Conservation (phyloP, 768 basidiomycete species). For the Coprinellus micaceus region DNA sequence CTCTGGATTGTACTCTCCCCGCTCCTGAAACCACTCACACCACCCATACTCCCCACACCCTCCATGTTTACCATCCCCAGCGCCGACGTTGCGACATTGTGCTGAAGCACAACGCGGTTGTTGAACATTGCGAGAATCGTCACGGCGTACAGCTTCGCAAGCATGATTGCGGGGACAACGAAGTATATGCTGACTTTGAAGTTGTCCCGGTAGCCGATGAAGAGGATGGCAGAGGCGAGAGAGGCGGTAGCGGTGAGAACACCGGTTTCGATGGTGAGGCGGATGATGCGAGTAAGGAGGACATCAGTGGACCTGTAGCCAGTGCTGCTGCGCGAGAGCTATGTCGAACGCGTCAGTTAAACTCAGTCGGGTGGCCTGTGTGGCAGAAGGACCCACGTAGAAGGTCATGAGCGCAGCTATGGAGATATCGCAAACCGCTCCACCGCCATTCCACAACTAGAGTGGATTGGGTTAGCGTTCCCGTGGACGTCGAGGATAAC, state of each 20-base stretch:
- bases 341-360: neutral
- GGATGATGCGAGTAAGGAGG: slow-evolving; percentile 26
- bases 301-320: slow-evolving; percentile 22
- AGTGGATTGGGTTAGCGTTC: neutral
- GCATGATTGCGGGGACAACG: slow-evolving; percentile 29
- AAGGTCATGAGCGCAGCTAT: slow-evolving; percentile 30
- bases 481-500: neutral
- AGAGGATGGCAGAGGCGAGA: slow-evolving; percentile 25
- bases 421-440: slow-evolving; percentile 27
- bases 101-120: slow-evolving; percentile 16
- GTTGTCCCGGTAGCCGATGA: slow-evolving; percentile 23
- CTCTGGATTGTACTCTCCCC: neutral
- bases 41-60: neutral
- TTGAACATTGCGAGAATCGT: slow-evolving; percentile 32
- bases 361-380: too few relatives aligned
- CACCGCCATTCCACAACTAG: slow-evolving; percentile 32
- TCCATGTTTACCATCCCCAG: neutral
- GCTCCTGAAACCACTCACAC: neutral
- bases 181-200: slow-evolving; percentile 26
- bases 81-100: neutral
- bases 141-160: slow-evolving; percentile 33
- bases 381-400: slow-evolving; percentile 20
- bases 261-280: slow-evolving; percentile 36
- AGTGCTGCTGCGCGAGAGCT: slow-evolving; percentile 23
- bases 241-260: slow-evolving; percentile 26